Evolutionary conservation across 257 asterid genomes (phyloP), one percentile per base, ranked within the genome.

Genomic region (Plantago major): DNA sequence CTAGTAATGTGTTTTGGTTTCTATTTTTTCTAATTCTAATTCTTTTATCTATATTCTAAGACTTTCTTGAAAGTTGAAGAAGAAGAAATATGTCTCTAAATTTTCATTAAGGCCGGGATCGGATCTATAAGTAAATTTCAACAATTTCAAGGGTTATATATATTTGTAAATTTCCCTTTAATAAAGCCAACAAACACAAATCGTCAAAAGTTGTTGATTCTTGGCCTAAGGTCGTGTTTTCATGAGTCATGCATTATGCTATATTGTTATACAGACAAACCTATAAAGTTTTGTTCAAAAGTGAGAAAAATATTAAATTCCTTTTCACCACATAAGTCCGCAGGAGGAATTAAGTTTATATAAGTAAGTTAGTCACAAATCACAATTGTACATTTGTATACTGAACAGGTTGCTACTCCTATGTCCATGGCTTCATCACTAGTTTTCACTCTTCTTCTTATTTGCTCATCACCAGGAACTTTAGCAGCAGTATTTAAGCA

Each of bases 401-500:
- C 19, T 47, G 6, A 16, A 50, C 37, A 17, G n/a, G 3, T 51
- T 51, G 57, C 56, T 51, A 51, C 18, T 51, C 7, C 56, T 3
- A 51, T 30, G 40, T 17, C 38, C 15, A 51, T 51, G 57, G 57
- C 33, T 51, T 51, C 57, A 51, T 51, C 38, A 19, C 38, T 18
- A 17, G n/a, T 19, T 0, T 51, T 51, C 17, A 19, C 57, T 17
- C 12, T 51, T 19, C 57, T 51, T 15, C 38, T 51, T 12, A 14
- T 55, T 28, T 42, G 51, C 28, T 11, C 30, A 19, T 10, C 55
- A 40, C 46, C 56, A 15, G 28, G 30, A 62, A 52, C n/a, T 15
- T 40, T 22, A 1, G 52, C 64, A 3, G 13, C 7, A 15, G 65
- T 65, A 46, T 72, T 19, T 44, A 37, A 52, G 42, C 67, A 64